Base-by-base conservation (phyloP, 768 basidiomycete genomes). In the Goffeauzyma gilvescens region DNA sequence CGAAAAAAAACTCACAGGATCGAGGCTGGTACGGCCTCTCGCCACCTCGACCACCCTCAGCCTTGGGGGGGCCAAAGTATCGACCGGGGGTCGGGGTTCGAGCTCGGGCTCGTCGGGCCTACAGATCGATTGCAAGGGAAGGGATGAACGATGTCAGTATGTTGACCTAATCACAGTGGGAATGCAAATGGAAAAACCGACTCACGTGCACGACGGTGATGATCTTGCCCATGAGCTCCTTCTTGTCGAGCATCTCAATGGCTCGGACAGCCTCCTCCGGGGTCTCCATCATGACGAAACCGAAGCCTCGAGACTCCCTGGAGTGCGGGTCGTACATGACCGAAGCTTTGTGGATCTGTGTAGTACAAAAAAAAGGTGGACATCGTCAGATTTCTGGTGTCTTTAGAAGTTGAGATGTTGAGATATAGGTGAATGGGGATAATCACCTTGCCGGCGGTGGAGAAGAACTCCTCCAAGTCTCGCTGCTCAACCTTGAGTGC, bases 11-110 rank as follows among this genome's bases (percentile, higher is more conserved):
- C 37, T 32, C 32, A 49, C 47, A 85, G 0, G 86, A 84, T 46
- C 87, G 75, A 30, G 85, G 86, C 59, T 87, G 83, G 58, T 95
- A 93, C 1, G 76, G 83, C 24, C 85, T 75, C 50, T 73, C 52
- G 44, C 51, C 50, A 31, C 44, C 38, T 18, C 51, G 39, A 9
- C 51, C 50, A 42, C 79, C 77, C 46, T 68, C 66, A 28, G 81
- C 72, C 67, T 89, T 86, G 32, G 86, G 83, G 35, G 86, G 84
- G 0, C 86, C 89, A 49, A 82, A 84, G 72, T 98, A 98, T 41
- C 80, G 69, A 21, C 90, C 90, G 3, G 90, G 90, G 5, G 90
- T 98, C 2, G 90, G 66, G 44, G 61, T 59, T 43, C 57, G 51
- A 32, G 59, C 59, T 36, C 58, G 55, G 27, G 59, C 60, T 50